Percentiles rank a stretch among this genome's conserved stretches.
phyloP scores from a whole-genome alignment of 768 basidiomycete genomes.

The Dioszegia crocea region DNA sequence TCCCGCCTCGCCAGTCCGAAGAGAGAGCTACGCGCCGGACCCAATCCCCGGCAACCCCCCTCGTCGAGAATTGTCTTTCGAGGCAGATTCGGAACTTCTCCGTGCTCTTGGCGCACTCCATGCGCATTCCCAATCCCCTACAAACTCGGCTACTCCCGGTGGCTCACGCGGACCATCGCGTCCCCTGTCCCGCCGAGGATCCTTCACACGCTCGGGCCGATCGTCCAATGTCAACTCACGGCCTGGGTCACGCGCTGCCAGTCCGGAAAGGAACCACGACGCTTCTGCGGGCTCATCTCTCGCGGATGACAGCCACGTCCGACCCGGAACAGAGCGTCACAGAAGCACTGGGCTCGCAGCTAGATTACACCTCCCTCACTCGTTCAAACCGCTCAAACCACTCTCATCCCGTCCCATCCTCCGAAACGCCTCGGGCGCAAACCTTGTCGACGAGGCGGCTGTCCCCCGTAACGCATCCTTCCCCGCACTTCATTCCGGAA shows the following conservation, averaged over 20 bases:
- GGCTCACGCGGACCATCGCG: constrained; percentile 39
- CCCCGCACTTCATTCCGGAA: not conserved
- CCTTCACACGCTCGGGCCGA: constrained; percentile 38
- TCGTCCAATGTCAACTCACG: constrained; percentile 49
- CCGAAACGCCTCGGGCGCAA: constrained; percentile 31
- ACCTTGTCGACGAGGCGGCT: constrained; percentile 13
- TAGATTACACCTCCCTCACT: constrained; percentile 40
- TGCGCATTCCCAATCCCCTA: constrained; percentile 32
- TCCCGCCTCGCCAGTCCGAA: constrained; percentile 21
- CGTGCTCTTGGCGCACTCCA: constrained; percentile 58
- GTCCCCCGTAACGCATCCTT: not conserved
- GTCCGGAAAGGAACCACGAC: constrained; percentile 63
- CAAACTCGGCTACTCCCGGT: constrained; percentile 46
- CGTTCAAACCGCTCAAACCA: constrained; percentile 40
- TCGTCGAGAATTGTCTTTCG: constrained; percentile 54
- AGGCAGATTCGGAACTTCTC: constrained; percentile 80
- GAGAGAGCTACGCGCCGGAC: constrained; percentile 7
- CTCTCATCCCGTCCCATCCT: constrained; percentile 36
- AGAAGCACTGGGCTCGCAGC: constrained; percentile 26
- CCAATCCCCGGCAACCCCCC: constrained; percentile 36
- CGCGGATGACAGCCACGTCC: not conserved
- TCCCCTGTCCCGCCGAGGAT: constrained; percentile 47
- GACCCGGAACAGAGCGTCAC: constrained; percentile 47
- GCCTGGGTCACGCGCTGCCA: constrained; percentile 55
- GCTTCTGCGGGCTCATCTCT: constrained; percentile 39